Evolutionary conservation across 208 protist genomes (phyloP).

Genomic region (Acanthamoeba quina): DNA sequence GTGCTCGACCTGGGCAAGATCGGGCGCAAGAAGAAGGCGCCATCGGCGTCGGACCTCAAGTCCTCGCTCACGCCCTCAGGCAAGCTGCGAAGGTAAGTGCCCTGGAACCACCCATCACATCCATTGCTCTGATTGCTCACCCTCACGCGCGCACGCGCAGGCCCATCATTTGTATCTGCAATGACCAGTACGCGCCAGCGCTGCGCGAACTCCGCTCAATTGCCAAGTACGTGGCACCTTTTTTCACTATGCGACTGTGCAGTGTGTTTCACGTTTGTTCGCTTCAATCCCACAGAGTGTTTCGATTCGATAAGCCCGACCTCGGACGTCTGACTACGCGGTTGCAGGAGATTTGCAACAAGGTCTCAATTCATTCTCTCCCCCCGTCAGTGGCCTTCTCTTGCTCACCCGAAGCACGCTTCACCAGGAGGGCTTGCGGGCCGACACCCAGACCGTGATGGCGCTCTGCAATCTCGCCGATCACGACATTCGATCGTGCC

Average conservation of each 20-base stretch:
- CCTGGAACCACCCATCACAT: not conserved
- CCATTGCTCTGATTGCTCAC: no score
- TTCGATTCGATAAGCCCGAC: constrained; percentile 33
- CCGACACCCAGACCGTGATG: constrained; percentile 39
- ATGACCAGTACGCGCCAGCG: constrained; percentile 69
- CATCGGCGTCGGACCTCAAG: not conserved
- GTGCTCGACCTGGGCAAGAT: constrained; percentile 4
- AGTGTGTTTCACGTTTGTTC: not conserved
- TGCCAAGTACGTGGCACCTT: not conserved
- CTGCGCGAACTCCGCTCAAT: constrained; percentile 20
- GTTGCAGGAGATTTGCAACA: constrained; percentile 51
- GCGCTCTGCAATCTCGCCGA: constrained; percentile 68
- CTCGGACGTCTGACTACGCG: not conserved
- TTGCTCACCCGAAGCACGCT: not conserved
- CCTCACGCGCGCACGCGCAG: not conserved
- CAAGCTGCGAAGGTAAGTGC: not conserved
- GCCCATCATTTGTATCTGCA: constrained; percentile 73
- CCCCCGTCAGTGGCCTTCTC: not conserved
- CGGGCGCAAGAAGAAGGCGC: not conserved
- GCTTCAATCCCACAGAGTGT: not conserved
- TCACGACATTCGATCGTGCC: constrained; percentile 66
- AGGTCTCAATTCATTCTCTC: not conserved
- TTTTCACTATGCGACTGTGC: not conserved
- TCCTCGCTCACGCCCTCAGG: not conserved
- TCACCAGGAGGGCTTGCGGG: constrained; percentile 32